Evolutionary conservation across 768 basidiomycete genomes (phyloP).

Genomic region (Boletus patriciae): DNA sequence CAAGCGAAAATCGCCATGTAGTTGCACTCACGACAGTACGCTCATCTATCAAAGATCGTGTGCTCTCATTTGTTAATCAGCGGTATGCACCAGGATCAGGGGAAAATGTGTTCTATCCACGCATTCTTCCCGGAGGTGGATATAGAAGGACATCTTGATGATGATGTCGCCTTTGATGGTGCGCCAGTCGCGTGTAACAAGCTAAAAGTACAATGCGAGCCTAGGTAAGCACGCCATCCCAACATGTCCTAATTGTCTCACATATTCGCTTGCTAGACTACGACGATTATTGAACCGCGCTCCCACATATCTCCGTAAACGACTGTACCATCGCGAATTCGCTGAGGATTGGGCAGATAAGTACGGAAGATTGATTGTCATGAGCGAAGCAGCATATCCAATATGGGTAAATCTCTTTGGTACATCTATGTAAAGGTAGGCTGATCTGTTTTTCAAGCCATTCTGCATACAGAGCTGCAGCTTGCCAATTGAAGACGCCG

Average conservation of each 20-base stretch:
- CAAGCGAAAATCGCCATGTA: conserved; percentile 29
- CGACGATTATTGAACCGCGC: conserved; percentile 37
- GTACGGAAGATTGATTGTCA: conserved; percentile 49
- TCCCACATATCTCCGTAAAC: conserved; percentile 40
- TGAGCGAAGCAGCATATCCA: conserved; percentile 64
- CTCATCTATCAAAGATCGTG: not conserved
- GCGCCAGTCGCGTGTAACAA: conserved; percentile 35
- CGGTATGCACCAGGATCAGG: conserved; percentile 29
- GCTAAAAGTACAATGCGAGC: conserved; percentile 39
- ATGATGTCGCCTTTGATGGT: conserved; percentile 24
- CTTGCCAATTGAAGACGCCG: conserved; percentile 36
- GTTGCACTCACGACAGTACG: conserved; percentile 25
- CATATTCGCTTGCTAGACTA: conserved; percentile 34
- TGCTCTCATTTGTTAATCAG: not conserved
- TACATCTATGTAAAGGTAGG: not conserved
- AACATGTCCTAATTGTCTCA: not conserved
- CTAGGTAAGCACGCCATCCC: conserved; percentile 33
- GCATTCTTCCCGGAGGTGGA: conserved; percentile 42
- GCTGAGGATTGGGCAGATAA: conserved; percentile 56
- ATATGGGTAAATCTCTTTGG: conserved; percentile 40
- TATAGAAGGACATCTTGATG: conserved; percentile 34
- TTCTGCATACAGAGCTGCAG: conserved; percentile 42
- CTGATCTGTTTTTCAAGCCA: conserved; percentile 39
- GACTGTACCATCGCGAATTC: conserved; percentile 36
- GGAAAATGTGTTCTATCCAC: conserved; percentile 40